Conservation (phyloP, 371 early-diverging fungal species). For the Rhizomucor miehei region DNA sequence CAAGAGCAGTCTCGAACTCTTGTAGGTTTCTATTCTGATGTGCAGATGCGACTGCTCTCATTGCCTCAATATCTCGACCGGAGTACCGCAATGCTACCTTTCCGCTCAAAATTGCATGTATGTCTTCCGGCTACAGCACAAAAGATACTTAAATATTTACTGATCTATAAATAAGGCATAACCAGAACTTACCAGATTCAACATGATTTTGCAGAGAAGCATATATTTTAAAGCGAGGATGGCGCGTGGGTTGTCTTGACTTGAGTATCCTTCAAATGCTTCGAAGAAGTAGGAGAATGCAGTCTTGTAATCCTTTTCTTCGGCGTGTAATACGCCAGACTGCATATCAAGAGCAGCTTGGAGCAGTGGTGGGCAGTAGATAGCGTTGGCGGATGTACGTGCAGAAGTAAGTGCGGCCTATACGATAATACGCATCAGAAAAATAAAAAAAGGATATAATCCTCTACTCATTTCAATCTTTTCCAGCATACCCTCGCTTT, state of each 20-base stretch:
- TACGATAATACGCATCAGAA: not conserved
- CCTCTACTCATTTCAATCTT: not conserved
- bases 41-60: slow-evolving; percentile 92
- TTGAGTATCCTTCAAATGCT: slow-evolving; percentile 91
- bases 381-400: slow-evolving; percentile 94
- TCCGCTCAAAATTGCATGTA: slow-evolving; percentile 79
- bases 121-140: slow-evolving; percentile 77
- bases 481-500: slow-evolving; percentile 69
- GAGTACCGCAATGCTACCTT: slow-evolving; percentile 80
- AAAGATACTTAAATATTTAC: not conserved
- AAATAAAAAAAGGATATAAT: too few species aligned
- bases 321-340: slow-evolving; percentile 96
- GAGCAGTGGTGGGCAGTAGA: slow-evolving; percentile 97
- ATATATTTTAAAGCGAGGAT: slow-evolving; percentile 93
- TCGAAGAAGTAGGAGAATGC: slow-evolving; percentile 99
- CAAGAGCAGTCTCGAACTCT: slow-evolving; percentile 91
- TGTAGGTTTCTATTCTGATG: slow-evolving; percentile 91
- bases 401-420: slow-evolving; percentile 96
- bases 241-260: slow-evolving; percentile 84
- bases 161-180: not conserved
- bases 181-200: slow-evolving; percentile 67
- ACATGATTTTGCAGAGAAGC: slow-evolving; percentile 97
- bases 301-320: slow-evolving; percentile 98
- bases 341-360: slow-evolving; percentile 98
- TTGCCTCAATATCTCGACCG: slow-evolving; percentile 83